Evolutionary conservation across 2,329 filamentous ascomycete species (phyloP).

Genomic region (Tolypocladium cylindrosporum): DNA sequence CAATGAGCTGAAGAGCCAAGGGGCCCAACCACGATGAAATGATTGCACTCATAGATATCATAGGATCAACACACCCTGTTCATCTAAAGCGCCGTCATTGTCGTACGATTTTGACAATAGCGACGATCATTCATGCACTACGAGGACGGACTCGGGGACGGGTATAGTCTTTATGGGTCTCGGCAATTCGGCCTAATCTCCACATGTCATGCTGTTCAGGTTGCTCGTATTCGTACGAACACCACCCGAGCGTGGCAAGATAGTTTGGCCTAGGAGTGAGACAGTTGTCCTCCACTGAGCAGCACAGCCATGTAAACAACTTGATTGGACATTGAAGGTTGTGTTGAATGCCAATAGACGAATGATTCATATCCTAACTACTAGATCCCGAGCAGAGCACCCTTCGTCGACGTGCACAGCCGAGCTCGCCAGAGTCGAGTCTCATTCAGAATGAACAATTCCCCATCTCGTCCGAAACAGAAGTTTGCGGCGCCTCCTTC

Average conservation of each 20-base stretch:
- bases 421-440: constrained; percentile 27
- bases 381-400: constrained; percentile 10
- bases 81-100: background rate
- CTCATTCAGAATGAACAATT: constrained; percentile 40
- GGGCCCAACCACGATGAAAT: background rate
- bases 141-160: background rate
- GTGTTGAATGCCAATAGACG: too few relatives aligned
- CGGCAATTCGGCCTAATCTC: background rate
- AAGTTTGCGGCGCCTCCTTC: constrained; percentile 35
- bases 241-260: too few relatives aligned
- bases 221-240: too few relatives aligned
- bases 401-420: constrained; percentile 6
- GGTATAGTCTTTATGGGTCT: background rate
- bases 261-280: background rate
- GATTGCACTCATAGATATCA: background rate
- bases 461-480: constrained; percentile 31
- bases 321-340: background rate
- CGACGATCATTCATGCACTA: background rate
- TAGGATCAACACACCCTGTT: background rate
- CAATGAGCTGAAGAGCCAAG: background rate
- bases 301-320: background rate
- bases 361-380: too few relatives aligned
- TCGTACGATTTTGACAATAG: background rate
- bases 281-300: background rate
- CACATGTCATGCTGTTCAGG: background rate